Base-by-base conservation (phyloP, 305 asterid species). In the Fraxinus nigra region DNA sequence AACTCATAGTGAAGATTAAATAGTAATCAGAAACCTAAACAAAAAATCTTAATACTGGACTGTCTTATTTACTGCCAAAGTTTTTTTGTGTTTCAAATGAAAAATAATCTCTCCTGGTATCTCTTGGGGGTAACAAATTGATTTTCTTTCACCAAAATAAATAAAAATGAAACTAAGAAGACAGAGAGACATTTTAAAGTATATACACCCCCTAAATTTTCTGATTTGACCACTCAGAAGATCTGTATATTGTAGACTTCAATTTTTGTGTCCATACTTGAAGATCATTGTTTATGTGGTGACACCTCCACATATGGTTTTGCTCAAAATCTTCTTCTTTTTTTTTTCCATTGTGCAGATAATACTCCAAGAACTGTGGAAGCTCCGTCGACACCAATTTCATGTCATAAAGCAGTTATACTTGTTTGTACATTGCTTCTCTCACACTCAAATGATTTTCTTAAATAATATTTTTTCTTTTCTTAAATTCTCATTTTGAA, bases 381-480 rank as follows among this genome's bases (percentile, higher is more conserved):
- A 85, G 93, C 89, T 82, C 87, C 89, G 73, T 84, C 88, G 59
- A 80, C 89, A 37, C 85, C 87, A 91, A 88, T 85, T 80, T 84
- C 93, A 84, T 82, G 96, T 80, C 84, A 87, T 85, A 93, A 90
- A 96, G 94, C 98, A 84, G 90, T 93, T 92, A 91, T 96, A 88
- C 97, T 96, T 96, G 99, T 96, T 91, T 94, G 99, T 96, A 89
- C 98, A 93, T 90, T 85, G 87, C 93, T 88, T 85, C 78, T 84
- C 90, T 89, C 86, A 83, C 83, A 72, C 81, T 78, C 85, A 76
- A 72, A 74, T 43, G 28, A 37, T 82, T 81, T 76, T 16, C 34
- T 75, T 33, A 37, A 7, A 32, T 38, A 18, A 11, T 35, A 54
- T 28, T 54, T 78, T 73, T 32, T 32, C 20, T n/a, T 9, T 77